A percentile compares a stretch with the other conserved stretches of the same genome.
phyloP scores from a whole-genome alignment of 345 rosid species.

The Eucalyptus virginea region DNA sequence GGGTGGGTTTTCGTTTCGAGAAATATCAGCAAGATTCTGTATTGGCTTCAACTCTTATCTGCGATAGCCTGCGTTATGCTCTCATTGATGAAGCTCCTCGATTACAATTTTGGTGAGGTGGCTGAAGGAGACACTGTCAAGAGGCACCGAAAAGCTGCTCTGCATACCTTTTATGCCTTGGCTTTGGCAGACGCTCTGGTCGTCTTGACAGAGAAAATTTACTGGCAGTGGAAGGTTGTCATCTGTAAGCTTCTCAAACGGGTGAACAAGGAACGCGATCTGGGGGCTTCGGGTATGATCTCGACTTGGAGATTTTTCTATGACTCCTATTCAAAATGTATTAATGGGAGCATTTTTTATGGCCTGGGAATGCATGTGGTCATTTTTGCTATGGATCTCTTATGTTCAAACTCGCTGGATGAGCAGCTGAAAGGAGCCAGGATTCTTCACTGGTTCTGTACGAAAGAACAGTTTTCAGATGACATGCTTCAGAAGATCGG shows the following conservation, averaged over 20 bases:
- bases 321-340: conserved; percentile 66
- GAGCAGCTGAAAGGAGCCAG: conserved; percentile 66
- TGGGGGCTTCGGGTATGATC: conserved; percentile 46
- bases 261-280: conserved; percentile 11
- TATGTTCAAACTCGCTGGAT: conserved; percentile 52
- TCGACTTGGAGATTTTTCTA: conserved; percentile 58
- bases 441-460: conserved; percentile 39
- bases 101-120: conserved; percentile 52
- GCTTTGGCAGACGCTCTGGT: conserved; percentile 64
- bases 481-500: conserved; percentile 79
- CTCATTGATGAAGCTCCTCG: conserved; percentile 51
- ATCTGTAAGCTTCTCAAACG: background rate
- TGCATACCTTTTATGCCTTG: conserved; percentile 55
- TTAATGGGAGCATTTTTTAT: conserved; percentile 66
- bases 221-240: conserved; percentile 31
- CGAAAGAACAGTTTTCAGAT: conserved; percentile 23
- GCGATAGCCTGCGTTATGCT: conserved; percentile 52
- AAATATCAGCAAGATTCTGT: conserved; percentile 49
- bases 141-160: conserved; percentile 48
- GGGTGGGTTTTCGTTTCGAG: conserved; percentile 53
- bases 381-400: conserved; percentile 54
- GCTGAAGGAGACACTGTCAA: conserved; percentile 49
- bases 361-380: conserved; percentile 74
- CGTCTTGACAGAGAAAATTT: conserved; percentile 58
- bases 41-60: conserved; percentile 78